A percentile compares a stretch with the other conserved stretches of the same genome.
Conservation (phyloP, 1,284 basidiomycete species). For the Tylopilus microsporus region DNA sequence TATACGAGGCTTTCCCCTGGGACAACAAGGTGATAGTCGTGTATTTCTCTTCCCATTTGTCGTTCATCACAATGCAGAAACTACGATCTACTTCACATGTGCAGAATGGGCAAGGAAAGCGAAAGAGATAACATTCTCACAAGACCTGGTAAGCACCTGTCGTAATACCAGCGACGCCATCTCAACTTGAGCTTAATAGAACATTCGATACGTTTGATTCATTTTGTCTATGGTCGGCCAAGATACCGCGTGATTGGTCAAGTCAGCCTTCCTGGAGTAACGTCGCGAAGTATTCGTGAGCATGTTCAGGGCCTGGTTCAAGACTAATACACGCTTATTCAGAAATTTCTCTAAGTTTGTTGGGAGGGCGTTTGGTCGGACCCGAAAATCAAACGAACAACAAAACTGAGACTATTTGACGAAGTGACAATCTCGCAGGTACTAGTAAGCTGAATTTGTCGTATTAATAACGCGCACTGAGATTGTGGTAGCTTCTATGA, state of each 20-base stretch:
- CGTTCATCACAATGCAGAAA: constrained; percentile 38
- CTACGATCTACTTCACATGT: constrained; percentile 66
- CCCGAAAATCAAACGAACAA: constrained; percentile 59
- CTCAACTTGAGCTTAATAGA: not conserved
- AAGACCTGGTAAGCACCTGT: constrained; percentile 48
- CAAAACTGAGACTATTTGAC: constrained; percentile 64
- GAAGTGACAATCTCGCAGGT: constrained; percentile 60
- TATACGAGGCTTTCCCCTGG: constrained; percentile 69
- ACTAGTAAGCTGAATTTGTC: constrained; percentile 32
- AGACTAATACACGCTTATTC: constrained; percentile 56
- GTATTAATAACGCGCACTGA: not conserved
- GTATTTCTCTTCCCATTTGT: not conserved
- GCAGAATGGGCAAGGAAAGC: constrained; percentile 49
- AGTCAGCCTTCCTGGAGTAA: constrained; percentile 62
- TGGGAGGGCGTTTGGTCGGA: constrained; percentile 64
- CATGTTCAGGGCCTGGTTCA: constrained; percentile 62
- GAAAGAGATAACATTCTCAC: constrained; percentile 41
- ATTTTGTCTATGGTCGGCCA: constrained; percentile 64
- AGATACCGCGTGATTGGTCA: constrained; percentile 45
- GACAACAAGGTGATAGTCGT: constrained; percentile 55
- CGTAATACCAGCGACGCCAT: not conserved
- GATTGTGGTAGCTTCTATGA: constrained; percentile 51
- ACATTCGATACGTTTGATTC: constrained; percentile 42
- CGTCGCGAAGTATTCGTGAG: constrained; percentile 56
- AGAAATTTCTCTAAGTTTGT: constrained; percentile 55